A percentile compares a stretch with the other conserved stretches of the same genome.
Evolutionary conservation across 2,329 filamentous ascomycete species (phyloP).

Genomic region (Trichoderma simmonsii): DNA sequence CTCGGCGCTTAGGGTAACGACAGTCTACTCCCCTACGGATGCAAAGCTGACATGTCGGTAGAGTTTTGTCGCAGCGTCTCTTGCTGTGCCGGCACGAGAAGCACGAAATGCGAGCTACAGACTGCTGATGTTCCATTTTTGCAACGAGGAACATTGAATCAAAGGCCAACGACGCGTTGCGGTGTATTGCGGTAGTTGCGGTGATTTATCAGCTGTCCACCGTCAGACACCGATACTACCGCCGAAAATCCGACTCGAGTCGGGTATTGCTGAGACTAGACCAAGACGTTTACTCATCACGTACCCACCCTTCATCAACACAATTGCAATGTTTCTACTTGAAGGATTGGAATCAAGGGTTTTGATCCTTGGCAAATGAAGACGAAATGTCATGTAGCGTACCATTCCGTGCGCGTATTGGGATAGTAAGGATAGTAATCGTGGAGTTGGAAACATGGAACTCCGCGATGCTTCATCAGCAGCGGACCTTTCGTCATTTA

Average conservation of each 20-base stretch:
- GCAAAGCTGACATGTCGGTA: neutral
- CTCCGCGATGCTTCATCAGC: neutral
- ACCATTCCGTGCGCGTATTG: neutral
- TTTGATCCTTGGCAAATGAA: neutral
- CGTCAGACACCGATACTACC: neutral
- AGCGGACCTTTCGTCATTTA: neutral
- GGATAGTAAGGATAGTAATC: neutral
- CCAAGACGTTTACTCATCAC: neutral
- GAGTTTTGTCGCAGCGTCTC: neutral
- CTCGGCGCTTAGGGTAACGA: neutral
- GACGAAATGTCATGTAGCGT: neutral
- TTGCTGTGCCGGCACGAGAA: neutral
- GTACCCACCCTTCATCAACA: neutral
- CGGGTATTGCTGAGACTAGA: neutral
- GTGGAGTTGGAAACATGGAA: neutral
- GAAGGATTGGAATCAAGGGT: neutral
- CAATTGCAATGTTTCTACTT: neutral
- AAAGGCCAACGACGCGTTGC: neutral
- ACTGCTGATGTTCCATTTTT: neutral
- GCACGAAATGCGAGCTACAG: neutral
- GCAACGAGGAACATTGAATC: neutral
- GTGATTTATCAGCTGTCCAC: neutral
- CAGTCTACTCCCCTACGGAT: neutral
- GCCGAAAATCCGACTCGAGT: neutral
- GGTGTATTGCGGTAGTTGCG: neutral